Evolutionary conservation across 441 rosid species (phyloP).

Genomic region (Gossypium aridum): DNA sequence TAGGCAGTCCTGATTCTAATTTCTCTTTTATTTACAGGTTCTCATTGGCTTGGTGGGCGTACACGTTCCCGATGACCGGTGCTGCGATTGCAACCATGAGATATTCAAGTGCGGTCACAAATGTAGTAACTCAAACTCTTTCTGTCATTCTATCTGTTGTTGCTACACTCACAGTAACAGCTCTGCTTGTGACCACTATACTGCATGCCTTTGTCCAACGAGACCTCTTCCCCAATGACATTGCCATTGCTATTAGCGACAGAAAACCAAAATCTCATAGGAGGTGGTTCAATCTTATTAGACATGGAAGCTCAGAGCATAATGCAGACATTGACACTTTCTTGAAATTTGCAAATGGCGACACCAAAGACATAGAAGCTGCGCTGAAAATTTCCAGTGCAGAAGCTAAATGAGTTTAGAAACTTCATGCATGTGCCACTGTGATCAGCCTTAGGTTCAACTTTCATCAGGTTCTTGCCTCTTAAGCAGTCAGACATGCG

Average conservation of each 20-base stretch:
- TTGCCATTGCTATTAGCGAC: conserved; percentile 73
- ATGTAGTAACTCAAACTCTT: conserved; percentile 41
- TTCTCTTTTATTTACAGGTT: conserved; percentile 35
- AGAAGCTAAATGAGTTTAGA: background rate
- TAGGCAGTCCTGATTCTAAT: background rate
- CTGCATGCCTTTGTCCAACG: conserved; percentile 58
- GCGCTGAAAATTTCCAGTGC: conserved; percentile 9
- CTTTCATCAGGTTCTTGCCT: conserved; percentile 7
- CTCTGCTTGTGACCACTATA: conserved; percentile 50
- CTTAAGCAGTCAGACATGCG: conserved; percentile 20
- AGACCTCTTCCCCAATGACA: conserved; percentile 86
- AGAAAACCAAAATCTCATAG: conserved; percentile 39
- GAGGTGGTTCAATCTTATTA: conserved; percentile 43
- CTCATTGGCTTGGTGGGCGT: conserved; percentile 95
- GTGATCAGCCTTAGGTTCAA: background rate
- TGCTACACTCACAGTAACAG: conserved; percentile 50
- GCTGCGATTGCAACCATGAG: conserved; percentile 70
- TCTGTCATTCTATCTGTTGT: conserved; percentile 33
- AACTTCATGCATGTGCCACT: background rate
- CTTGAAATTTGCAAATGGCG: conserved; percentile 33
- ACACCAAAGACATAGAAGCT: conserved; percentile 39
- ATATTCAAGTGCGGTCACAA: conserved; percentile 54
- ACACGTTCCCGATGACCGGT: conserved; percentile 88
- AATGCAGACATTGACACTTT: conserved; percentile 34
- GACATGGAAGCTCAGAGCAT: conserved; percentile 33